These are phyloP conservation scores for Trichomonas tenax DNA, from an alignment of 208 protist species.

Conservation along the genomic window DNA sequence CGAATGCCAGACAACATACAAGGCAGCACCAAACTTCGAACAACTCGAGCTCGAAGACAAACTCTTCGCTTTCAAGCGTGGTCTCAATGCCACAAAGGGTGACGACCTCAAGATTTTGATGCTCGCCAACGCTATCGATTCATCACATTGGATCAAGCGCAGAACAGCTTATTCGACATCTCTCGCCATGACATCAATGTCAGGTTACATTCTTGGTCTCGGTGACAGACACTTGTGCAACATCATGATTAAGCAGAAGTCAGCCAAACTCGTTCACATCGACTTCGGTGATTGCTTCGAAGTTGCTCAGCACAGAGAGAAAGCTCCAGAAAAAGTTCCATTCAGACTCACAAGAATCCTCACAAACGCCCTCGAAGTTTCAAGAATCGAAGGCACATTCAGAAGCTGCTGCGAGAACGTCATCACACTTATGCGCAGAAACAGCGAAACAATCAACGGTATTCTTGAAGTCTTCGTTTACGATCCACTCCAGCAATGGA, in stretches of 20 bases:
- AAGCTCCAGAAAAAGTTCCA: conserved; percentile 15
- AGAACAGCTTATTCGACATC: neutral
- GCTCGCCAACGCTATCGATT: neutral
- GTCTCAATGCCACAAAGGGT: neutral
- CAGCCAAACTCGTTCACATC: neutral
- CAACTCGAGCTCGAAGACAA: neutral
- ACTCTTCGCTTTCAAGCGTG: neutral
- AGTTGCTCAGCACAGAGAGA: neutral
- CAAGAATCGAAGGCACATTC: conserved; percentile 11
- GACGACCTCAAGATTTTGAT: neutral
- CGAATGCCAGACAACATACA: neutral
- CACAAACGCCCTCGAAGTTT: neutral
- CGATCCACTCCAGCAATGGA: conserved; percentile 38
- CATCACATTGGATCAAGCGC: neutral
- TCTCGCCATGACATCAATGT: neutral
- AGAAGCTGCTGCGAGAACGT: neutral
- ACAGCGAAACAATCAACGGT: neutral
- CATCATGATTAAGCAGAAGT: conserved; percentile 15
- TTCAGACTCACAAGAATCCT: conserved; percentile 7
- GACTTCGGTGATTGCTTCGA: conserved; percentile 17
- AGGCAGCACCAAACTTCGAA: neutral
- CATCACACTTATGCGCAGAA: neutral
- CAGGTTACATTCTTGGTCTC: neutral
- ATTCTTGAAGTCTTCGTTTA: conserved; percentile 16
- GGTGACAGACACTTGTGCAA: conserved; percentile 9